Base-by-base conservation (phyloP, 2,329 filamentous ascomycete genomes). In the Botrytis cinerea region DNA sequence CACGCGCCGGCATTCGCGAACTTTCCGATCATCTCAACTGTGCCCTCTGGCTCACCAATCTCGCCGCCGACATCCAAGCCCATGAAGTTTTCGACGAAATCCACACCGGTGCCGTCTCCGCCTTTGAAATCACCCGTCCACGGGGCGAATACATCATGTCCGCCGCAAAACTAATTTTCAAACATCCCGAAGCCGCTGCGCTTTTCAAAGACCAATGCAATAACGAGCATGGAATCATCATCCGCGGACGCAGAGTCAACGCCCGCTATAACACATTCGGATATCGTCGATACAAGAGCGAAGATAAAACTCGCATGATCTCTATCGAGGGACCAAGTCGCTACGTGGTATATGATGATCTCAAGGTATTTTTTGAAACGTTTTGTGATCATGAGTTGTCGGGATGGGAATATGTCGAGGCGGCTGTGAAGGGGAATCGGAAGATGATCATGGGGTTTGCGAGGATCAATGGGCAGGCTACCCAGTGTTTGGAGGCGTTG, bases 361-460 rank as follows among this genome's bases (percentile, higher is more conserved):
- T 68, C 5, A 68, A 68, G n/a, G 9, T 32, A 0, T 68, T 43
- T 12, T 68, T 68, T 9, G 35, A 68, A 20, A 57, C 35, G 5
- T 68, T 68, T 5, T 68, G 66, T 20, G 66, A 68, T 43, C 38
- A 57, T 18, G 48, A 68, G n/a, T 43, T 57, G 48, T 57, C 48
- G 1, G 25, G 22, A 0, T 68, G 48, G 66, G 48, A 68, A 28
- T 22, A 12, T 25, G 18, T 57, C 8, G n/a, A 57, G n/a, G 2
- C 25, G 22, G 5, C 66, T 28, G 54, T 51, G 9, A 16, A 9
- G 35, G 48, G 35, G 6, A 14, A 43, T 57, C n/a, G 48, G 8
- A 43, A 57, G 7, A 57, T 68, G 64, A 14, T 57, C 16, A 43
- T 38, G 38, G 48, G 18, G 14, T 68, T 68, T 68, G 66, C 35